These are phyloP conservation scores for Phytophthora syringae DNA, from an alignment of 352 stramenopile genomes.

Conservation along the genomic window DNA sequence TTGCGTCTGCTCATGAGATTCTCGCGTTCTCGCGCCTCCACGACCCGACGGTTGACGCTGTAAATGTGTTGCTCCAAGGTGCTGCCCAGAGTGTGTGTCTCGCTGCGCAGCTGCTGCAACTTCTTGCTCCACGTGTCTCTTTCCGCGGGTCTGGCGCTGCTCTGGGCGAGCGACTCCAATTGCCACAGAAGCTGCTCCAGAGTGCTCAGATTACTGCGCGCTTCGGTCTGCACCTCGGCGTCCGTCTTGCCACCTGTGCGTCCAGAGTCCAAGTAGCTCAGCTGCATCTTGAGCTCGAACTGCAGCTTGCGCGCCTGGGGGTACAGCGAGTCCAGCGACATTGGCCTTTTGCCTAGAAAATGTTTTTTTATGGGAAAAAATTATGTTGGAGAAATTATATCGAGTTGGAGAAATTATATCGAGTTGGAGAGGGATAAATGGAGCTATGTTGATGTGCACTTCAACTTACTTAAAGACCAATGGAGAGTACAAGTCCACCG, in stretches of 20 bases:
- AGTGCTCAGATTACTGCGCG: slow-evolving; percentile 70
- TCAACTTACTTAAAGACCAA: slow-evolving; percentile 1
- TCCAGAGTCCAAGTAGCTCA: slow-evolving; percentile 83
- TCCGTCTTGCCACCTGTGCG: slow-evolving; percentile 55
- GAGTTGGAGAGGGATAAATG: too few species aligned
- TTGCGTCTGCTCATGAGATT: slow-evolving; percentile 74
- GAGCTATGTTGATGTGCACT: slow-evolving; percentile 5
- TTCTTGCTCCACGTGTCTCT: slow-evolving; percentile 86
- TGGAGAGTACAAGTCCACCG: too few species aligned
- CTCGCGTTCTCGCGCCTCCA: slow-evolving; percentile 78
- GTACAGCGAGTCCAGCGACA: slow-evolving; percentile 79
- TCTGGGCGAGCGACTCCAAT: slow-evolving; percentile 81
- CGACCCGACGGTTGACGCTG: slow-evolving; percentile 61
- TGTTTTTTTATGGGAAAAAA: too few species aligned
- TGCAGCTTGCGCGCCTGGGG: slow-evolving; percentile 84
- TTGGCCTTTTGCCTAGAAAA: too few species aligned
- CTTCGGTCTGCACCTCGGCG: slow-evolving; percentile 69
- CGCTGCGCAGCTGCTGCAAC: slow-evolving; percentile 74
- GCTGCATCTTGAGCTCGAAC: slow-evolving; percentile 91
- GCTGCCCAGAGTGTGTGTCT: slow-evolving; percentile 67
- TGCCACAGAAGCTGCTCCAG: slow-evolving; percentile 85
- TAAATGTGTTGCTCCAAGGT: slow-evolving; percentile 86
- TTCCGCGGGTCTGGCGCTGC: slow-evolving; percentile 51
- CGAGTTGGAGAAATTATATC: too few species aligned
- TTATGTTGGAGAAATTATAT: too few species aligned